Percentiles rank a stretch among this genome's conserved stretches.
Evolutionary conservation across 257 asterid species (phyloP).

Genomic region (Primulina huaijiensis): DNA sequence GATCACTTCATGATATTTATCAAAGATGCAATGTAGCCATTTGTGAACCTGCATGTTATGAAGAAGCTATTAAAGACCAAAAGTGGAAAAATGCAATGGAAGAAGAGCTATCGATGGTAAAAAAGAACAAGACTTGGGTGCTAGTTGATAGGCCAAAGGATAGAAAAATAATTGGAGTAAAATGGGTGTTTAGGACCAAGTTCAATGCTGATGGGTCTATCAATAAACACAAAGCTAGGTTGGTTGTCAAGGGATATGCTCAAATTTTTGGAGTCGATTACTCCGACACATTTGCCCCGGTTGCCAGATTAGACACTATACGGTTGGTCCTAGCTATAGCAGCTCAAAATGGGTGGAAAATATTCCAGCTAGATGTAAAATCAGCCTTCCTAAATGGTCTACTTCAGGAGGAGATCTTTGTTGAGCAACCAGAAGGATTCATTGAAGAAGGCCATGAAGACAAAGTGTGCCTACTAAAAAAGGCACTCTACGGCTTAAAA

Average conservation of each 20-base stretch:
- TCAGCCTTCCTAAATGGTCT: background rate
- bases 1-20: slow-evolving; percentile 1
- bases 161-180: slow-evolving; percentile 18
- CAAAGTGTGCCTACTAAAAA: slow-evolving; percentile 5
- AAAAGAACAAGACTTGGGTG: background rate
- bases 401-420: background rate
- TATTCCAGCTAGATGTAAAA: slow-evolving; percentile 12
- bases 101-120: background rate
- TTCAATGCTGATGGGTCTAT: slow-evolving; percentile 8
- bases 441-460: background rate
- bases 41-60: background rate
- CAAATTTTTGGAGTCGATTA: slow-evolving; percentile 11
- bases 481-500: slow-evolving; percentile 14
- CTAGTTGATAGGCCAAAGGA: background rate
- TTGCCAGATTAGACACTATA: slow-evolving; percentile 6
- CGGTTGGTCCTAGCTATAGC: background rate
- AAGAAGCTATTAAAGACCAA: background rate
- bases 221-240: slow-evolving; percentile 18
- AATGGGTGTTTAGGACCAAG: slow-evolving; percentile 15
- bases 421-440: background rate
- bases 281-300: background rate
- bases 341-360: slow-evolving; percentile 12
- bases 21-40: background rate
- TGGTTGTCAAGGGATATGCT: slow-evolving; percentile 11
- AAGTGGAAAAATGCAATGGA: background rate